Evolutionary conservation across 2,329 filamentous ascomycete genomes (phyloP).

Genomic region (Gaeumannomyces sp.): DNA sequence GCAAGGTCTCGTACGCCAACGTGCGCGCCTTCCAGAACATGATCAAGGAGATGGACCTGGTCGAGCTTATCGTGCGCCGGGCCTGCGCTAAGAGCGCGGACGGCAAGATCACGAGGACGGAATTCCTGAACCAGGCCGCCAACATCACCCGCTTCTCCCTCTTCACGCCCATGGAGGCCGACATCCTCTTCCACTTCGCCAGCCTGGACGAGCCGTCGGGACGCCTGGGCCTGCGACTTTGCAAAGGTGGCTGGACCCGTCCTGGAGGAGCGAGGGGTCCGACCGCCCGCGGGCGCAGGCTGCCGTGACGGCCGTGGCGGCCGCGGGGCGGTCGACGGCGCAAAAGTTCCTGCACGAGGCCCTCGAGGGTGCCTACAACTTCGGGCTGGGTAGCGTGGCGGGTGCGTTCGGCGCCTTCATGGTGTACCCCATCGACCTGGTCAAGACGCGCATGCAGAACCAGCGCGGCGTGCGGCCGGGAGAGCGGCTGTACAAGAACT

Average conservation of each 20-base stretch:
- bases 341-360: slow-evolving; percentile 56
- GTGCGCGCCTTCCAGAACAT: slow-evolving; percentile 98
- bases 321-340: slow-evolving; percentile 47
- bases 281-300: slow-evolving; percentile 31
- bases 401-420: slow-evolving; percentile 98
- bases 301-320: slow-evolving; percentile 25
- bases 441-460: slow-evolving; percentile 98
- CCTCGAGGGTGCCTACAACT: slow-evolving; percentile 81
- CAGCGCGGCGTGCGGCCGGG: slow-evolving; percentile 79
- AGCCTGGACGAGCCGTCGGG: slow-evolving; percentile 86
- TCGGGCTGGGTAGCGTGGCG: slow-evolving; percentile 79
- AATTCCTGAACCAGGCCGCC: slow-evolving; percentile 92
- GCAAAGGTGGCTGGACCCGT: slow-evolving; percentile 90
- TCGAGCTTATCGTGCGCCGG: slow-evolving; percentile 86
- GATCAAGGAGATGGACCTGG: slow-evolving; percentile 94
- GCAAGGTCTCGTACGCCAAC: slow-evolving; percentile 95
- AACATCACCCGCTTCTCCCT: slow-evolving; percentile 88
- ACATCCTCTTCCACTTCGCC: slow-evolving; percentile 98
- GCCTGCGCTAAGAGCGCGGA: slow-evolving; percentile 78
- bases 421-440: slow-evolving; percentile 97
- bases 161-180: slow-evolving; percentile 97
- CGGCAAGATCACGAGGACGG: slow-evolving; percentile 86
- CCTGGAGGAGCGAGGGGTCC: slow-evolving; percentile 65
- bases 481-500: slow-evolving; percentile 92
- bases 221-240: slow-evolving; percentile 78